Evolutionary conservation across 2,329 filamentous ascomycete genomes (phyloP).

Genomic region (Nigrospora sphaerica): DNA sequence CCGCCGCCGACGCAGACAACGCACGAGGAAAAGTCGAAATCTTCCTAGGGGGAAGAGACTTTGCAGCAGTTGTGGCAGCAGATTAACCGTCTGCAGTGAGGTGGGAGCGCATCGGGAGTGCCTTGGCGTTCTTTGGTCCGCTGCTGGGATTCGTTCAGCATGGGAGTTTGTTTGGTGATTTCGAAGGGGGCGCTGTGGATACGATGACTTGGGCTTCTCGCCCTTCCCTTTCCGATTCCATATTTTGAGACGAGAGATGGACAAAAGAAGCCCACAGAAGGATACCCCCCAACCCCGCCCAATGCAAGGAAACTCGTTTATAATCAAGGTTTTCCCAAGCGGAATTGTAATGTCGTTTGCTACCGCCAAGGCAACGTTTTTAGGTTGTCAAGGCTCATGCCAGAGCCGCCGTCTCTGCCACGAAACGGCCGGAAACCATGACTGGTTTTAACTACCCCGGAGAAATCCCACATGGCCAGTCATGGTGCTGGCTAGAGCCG

Average conservation of each 20-base stretch:
- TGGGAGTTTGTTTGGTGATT: neutral
- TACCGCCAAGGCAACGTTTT: no score
- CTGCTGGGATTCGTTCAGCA: no score
- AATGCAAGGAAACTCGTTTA: neutral
- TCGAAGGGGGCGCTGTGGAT: neutral
- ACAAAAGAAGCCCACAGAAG: neutral
- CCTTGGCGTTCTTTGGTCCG: no score
- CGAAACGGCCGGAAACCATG: no score
- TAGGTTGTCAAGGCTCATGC: no score
- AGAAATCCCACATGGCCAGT: no score
- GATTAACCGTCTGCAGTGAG: neutral
- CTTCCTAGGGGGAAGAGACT: constrained; percentile 11
- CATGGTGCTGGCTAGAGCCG: no score
- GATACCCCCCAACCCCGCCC: neutral
- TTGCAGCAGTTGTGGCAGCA: constrained; percentile 1
- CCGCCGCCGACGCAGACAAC: constrained; percentile 14
- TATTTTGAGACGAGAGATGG: neutral
- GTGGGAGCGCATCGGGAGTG: neutral
- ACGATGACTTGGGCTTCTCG: neutral
- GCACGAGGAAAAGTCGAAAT: constrained; percentile 14
- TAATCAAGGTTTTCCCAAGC: neutral
- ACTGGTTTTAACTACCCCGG: no score
- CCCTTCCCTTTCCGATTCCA: neutral
- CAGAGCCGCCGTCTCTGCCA: no score
- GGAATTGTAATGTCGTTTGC: neutral